phyloP scores from a whole-genome alignment of 257 asterid species.

The Euphrasia confusa region DNA sequence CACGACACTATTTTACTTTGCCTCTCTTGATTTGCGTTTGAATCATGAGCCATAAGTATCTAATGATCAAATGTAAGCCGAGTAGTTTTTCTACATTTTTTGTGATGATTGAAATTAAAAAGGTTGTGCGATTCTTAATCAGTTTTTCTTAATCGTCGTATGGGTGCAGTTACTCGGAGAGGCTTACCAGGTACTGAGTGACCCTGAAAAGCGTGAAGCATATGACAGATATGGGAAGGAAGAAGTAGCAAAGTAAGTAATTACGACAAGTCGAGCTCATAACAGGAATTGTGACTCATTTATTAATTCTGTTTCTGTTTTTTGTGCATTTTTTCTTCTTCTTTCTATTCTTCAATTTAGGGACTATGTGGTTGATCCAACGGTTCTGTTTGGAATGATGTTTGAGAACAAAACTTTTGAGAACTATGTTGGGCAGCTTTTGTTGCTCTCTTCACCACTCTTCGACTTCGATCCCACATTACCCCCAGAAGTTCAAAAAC shows the following conservation, averaged over 20 bases:
- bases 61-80: no score
- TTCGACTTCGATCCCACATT: constrained; percentile 50
- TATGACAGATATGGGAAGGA: constrained; percentile 67
- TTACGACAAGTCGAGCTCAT: neutral
- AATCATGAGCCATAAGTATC: no score
- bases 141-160: neutral
- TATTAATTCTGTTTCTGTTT: no score
- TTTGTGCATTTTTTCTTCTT: no score
- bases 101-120: no score
- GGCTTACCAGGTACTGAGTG: constrained; percentile 85
- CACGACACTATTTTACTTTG: neutral
- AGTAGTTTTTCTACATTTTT: no score
- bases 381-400: constrained; percentile 77
- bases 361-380: constrained; percentile 56
- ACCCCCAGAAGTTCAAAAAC: constrained; percentile 54
- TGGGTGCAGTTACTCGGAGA: constrained; percentile 60
- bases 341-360: neutral
- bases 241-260: constrained; percentile 56
- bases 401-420: constrained; percentile 72
- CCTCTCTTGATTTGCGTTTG: no score
- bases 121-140: neutral
- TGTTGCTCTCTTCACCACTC: constrained; percentile 58
- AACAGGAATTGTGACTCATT: no score
- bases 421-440: constrained; percentile 74
- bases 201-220: constrained; percentile 63